Percentiles rank a stretch among this genome's conserved stretches.
phyloP scores from a whole-genome alignment of 345 rosid species.

The Gossypium ekmanianum region DNA sequence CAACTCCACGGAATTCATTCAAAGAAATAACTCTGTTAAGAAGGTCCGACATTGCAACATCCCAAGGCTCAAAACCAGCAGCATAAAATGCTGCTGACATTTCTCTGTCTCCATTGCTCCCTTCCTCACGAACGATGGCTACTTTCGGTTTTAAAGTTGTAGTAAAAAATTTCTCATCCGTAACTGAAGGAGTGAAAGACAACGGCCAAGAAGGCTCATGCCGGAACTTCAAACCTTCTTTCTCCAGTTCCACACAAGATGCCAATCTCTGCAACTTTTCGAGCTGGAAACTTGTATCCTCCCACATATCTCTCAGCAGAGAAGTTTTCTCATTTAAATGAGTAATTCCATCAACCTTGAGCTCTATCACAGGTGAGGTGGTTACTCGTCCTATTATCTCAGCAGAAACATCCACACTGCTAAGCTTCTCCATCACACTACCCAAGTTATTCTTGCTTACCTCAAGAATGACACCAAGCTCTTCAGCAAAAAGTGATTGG shows the following conservation, averaged over 20 bases:
- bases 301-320: conserved; percentile 82
- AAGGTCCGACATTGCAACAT: conserved; percentile 87
- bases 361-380: conserved; percentile 41
- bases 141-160: conserved; percentile 71
- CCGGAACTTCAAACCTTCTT: conserved; percentile 75
- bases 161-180: conserved; percentile 54
- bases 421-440: conserved; percentile 49
- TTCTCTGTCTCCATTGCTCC: conserved; percentile 95
- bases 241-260: conserved; percentile 80
- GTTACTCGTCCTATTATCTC: conserved; percentile 77
- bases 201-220: conserved; percentile 69
- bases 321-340: conserved; percentile 59
- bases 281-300: conserved; percentile 78
- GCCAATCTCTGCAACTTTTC: conserved; percentile 77
- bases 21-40: conserved; percentile 56
- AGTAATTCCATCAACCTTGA: conserved; percentile 57
- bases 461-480: conserved; percentile 82
- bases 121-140: conserved; percentile 92
- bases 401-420: conserved; percentile 38
- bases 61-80: conserved; percentile 97
- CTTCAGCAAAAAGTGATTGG: conserved; percentile 81
- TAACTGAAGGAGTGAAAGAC: conserved; percentile 63
- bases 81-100: conserved; percentile 90
- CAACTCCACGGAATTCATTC: conserved; percentile 69
- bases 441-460: conserved; percentile 59